Base-by-base conservation (phyloP, 78 protist species). In the Dictyostelium citrinum region DNA sequence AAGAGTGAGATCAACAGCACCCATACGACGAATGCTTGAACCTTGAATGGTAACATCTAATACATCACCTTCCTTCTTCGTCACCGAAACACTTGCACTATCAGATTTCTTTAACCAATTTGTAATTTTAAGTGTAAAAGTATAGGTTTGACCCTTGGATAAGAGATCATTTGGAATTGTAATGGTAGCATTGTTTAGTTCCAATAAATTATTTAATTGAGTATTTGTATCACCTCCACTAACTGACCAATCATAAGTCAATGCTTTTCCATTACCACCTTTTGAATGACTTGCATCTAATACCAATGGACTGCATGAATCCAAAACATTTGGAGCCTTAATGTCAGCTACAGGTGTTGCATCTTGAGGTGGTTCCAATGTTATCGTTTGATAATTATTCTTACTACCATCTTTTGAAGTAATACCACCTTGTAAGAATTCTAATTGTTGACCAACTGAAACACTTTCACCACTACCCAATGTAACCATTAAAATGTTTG, bases 211-310 rank as follows among this genome's bases (percentile, higher is more conserved):
- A 10, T 41, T 27, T 3, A n/a, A 22, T 22, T 76, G 55, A 33
- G 9, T 33, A 1, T 43, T 35, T 8, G 31, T 7, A 14, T 58
- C 24, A 3, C 80, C 84, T 0, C 29, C 24, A 20, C 8, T 16
- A 5, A 88, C 14, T 9, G 61, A 27, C 93, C 93, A 88, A 17
- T 11, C 27, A 29, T 43, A 88, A 1, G 24, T 67, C 10, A 88
- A 46, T 20, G 68, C 51, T 43, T 46, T 43, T 45, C 85, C 80
- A 7, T 58, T 31, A 14, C 83, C 92, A 60, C 75, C 81, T 14
- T 29, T n/a, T 37, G 93, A 78, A 20, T 78, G 71, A 1, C 75
- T 33, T 35, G 75, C 93, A 49, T 88, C 93, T 20, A 88, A 46
- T 10, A 88, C 4, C 16, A 29, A 37, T 17, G 29, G 29, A 7